phyloP scores from a whole-genome alignment of 306 rosid species.

The Dalbergia cultrata region DNA sequence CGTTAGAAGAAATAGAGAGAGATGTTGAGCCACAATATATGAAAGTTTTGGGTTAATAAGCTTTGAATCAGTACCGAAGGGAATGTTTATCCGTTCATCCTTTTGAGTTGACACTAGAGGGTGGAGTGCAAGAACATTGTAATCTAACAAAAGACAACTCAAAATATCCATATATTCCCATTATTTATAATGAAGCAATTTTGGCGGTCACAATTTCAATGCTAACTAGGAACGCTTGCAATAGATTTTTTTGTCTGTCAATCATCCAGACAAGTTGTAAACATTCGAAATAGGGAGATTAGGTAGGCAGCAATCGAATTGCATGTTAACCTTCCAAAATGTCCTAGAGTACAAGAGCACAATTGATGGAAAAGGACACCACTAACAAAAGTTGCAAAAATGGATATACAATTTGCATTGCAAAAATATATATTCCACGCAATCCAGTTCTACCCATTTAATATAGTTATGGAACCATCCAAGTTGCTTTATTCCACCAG shows the following conservation, averaged over 20 bases:
- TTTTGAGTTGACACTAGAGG: not conserved
- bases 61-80: not conserved
- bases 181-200: not conserved
- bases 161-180: not conserved
- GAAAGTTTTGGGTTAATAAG: not conserved
- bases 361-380: conserved; percentile 9
- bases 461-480: conserved; percentile 6
- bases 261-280: not conserved
- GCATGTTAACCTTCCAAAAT: conserved; percentile 30
- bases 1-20: no score
- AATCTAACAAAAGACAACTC: no score
- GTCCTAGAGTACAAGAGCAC: not conserved
- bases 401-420: not conserved
- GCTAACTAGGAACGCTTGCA: not conserved
- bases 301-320: conserved; percentile 9
- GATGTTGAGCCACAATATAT: no score
- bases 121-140: not conserved
- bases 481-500: not conserved
- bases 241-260: not conserved
- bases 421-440: conserved; percentile 8
- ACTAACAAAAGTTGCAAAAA: not conserved
- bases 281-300: not conserved
- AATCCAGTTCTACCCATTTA: not conserved
- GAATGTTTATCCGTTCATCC: not conserved
- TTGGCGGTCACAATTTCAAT: not conserved